Base-by-base conservation (phyloP, 176 grass and related monocot species). In the Triticum dicoccoides region DNA sequence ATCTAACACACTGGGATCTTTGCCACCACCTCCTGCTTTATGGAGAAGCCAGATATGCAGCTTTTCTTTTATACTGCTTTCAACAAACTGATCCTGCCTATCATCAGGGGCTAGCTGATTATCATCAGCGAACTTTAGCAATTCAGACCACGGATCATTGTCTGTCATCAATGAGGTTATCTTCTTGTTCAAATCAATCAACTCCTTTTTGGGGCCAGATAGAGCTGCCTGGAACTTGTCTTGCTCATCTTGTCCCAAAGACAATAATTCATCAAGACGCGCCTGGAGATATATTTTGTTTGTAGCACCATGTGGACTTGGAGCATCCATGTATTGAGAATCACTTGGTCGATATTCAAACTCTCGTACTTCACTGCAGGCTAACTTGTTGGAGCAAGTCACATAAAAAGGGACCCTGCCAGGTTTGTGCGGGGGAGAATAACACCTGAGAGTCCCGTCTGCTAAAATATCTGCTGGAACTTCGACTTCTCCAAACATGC, bases 401-500 rank as follows among this genome's bases (percentile, higher is more conserved):
- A 98, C 86, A 25, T 98, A 98, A 77, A 98, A 98, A 65, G 96
- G 96, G 77, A 98, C 93, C 84, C 91, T 91, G 27, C 91, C 93
- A 71, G 91, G 86, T 73, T 83, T 81, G 37, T 95, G 90, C 42
- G 79, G n/a, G 23, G 96, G 91, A 41, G 89, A 85, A 76, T 94
- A 86, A 81, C 96, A 95, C 59, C 78, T 85, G 84, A 98, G 88
- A 32, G 76, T 88, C 68, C 90, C 89, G 34, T 86, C 78, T 65
- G 49, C 81, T 66, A 86, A 81, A 84, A 98, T 76, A 42, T 98
- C 88, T 70, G 84, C 93, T 42, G 93, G 56, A 78, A 98, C 93
- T 89, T 98, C 96, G 2, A 90, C 77, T 91, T 95, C 96, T 79
- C 96, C 96, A 94, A 98, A 98, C 96, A 98, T 98, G 86, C 96